phyloP scores from a whole-genome alignment of 345 rosid genomes.

The Bruguiera sexangula region DNA sequence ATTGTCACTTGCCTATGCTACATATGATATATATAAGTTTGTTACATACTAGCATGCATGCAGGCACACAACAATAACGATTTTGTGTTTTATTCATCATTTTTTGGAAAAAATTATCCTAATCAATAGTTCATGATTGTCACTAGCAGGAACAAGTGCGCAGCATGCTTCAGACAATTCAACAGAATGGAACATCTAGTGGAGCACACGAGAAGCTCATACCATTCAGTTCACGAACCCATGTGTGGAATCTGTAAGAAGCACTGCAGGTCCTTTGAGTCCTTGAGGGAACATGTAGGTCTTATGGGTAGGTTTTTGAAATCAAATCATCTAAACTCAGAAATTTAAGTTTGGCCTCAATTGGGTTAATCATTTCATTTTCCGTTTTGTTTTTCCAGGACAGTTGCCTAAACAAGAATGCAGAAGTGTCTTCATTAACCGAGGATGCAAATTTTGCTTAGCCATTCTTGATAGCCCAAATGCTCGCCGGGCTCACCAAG shows the following conservation, averaged over 20 bases:
- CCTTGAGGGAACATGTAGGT: conserved; percentile 67
- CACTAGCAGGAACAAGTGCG: conserved; percentile 72
- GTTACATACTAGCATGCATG: too few relatives aligned
- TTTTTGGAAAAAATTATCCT: neutral
- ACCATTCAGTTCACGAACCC: conserved; percentile 87
- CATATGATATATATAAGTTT: too few relatives aligned
- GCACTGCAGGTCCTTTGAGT: conserved; percentile 88
- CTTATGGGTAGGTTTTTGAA: neutral
- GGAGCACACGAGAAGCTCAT: conserved; percentile 81
- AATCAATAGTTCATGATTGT: neutral
- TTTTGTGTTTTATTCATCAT: too few relatives aligned
- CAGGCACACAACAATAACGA: too few relatives aligned
- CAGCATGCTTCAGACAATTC: conserved; percentile 88
- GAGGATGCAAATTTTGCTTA: conserved; percentile 82
- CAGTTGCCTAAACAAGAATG: conserved; percentile 92
- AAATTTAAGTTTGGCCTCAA: neutral
- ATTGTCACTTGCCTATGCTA: neutral
- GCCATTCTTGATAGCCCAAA: conserved; percentile 52
- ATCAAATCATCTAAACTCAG: neutral
- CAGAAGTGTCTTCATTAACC: conserved; percentile 57
- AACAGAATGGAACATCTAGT: conserved; percentile 81
- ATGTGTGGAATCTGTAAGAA: conserved; percentile 72
- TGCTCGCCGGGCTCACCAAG: conserved; percentile 69
- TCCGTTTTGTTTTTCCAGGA: conserved; percentile 31
- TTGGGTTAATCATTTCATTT: neutral